These are phyloP conservation scores for Hypoxylon sp. DNA, from an alignment of 2,329 filamentous ascomycete species.

Conservation along the genomic window DNA sequence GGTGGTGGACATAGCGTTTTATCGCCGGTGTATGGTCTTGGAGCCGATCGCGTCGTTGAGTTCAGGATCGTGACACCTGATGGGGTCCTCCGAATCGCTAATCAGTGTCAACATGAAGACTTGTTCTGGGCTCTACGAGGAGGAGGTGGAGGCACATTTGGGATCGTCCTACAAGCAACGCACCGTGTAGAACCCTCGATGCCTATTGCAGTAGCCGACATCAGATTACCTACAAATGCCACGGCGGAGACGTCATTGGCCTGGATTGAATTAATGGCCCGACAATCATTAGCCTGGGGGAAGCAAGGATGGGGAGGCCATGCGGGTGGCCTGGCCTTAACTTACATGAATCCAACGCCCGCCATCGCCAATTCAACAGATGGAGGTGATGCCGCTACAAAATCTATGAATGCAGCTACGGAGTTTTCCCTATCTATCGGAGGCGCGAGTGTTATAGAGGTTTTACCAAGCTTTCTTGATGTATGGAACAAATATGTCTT, in stretches of 20 bases:
- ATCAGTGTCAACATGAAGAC: conserved; percentile 58
- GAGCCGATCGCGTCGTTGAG: conserved; percentile 51
- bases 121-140: conserved; percentile 67
- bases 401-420: conserved; percentile 40
- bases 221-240: conserved; percentile 49
- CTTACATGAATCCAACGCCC: conserved; percentile 46
- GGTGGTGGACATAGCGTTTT: conserved; percentile 53
- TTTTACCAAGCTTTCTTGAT: conserved; percentile 42
- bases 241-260: conserved; percentile 52
- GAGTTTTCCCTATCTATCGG: conserved; percentile 43
- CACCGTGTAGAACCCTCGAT: conserved; percentile 59
- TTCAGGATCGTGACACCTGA: conserved; percentile 52
- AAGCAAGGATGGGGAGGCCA: conserved; percentile 48
- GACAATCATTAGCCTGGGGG: conserved; percentile 44
- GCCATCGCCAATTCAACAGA: conserved; percentile 43
- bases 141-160: conserved; percentile 63
- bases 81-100: conserved; percentile 48
- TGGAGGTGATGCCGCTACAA: conserved; percentile 26
- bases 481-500: conserved; percentile 47
- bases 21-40: conserved; percentile 51
- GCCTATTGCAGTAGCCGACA: conserved; percentile 51
- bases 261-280: conserved; percentile 50
- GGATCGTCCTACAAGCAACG: conserved; percentile 61
- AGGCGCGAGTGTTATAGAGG: conserved; percentile 44
- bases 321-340: conserved; percentile 44